phyloP scores from a whole-genome alignment of 139 green algal genomes.

The Volvox reticuliferus region DNA sequence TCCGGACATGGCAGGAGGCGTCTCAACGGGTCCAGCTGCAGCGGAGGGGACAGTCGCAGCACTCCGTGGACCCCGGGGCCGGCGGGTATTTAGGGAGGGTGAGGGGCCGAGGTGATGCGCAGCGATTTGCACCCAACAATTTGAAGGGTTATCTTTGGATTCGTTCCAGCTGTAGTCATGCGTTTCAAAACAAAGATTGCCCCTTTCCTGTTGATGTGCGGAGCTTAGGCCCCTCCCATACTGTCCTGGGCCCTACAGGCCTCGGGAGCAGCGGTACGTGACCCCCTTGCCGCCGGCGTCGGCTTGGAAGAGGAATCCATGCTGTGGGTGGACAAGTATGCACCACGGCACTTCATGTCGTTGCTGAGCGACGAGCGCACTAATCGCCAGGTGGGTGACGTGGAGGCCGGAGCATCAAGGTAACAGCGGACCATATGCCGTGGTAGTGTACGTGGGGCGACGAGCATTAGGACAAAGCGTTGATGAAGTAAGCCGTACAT shows the following conservation, averaged over 20 bases:
- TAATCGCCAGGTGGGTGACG: conserved; percentile 81
- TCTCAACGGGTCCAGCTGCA: neutral
- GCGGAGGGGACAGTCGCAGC: neutral
- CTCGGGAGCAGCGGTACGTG: neutral
- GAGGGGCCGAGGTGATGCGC: neutral
- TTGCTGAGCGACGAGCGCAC: conserved; percentile 90
- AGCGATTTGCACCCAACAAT: too few relatives aligned
- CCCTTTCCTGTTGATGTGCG: too few relatives aligned
- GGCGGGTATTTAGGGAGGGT: neutral
- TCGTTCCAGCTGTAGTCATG: too few relatives aligned
- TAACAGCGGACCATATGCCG: too few relatives aligned
- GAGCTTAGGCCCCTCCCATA: too few relatives aligned
- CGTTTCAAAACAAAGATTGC: too few relatives aligned
- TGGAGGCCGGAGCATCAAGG: too few relatives aligned
- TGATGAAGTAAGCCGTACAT: too few relatives aligned
- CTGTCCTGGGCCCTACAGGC: neutral
- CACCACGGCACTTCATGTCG: conserved; percentile 83
- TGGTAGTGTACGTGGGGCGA: too few relatives aligned
- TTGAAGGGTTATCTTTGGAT: too few relatives aligned
- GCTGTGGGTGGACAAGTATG: conserved; percentile 96
- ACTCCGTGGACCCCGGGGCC: neutral
- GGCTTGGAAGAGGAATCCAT: neutral
- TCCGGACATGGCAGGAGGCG: neutral
- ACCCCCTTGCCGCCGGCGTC: neutral
- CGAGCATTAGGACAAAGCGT: too few relatives aligned